These are phyloP conservation scores for Eucalyptus pauciflora DNA, from an alignment of 345 rosid genomes.

Conservation along the genomic window DNA sequence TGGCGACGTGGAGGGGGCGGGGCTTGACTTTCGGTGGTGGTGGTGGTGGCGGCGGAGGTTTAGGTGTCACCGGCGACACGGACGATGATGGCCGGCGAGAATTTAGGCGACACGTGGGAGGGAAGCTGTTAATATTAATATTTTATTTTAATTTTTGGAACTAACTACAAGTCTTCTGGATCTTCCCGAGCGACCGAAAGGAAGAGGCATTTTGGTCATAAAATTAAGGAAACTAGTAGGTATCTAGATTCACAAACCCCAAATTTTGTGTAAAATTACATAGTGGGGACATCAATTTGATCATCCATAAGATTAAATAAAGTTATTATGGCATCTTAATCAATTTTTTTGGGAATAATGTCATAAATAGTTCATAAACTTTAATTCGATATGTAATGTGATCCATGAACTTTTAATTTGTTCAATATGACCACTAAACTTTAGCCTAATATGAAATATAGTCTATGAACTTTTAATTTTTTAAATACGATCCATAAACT, in stretches of 20 bases:
- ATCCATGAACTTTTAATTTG: fast-evolving
- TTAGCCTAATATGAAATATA: fast-evolving
- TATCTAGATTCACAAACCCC: not conserved
- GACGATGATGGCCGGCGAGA: not conserved
- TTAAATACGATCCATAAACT: too few relatives aligned
- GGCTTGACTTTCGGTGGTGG: not conserved
- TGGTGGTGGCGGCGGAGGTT: not conserved
- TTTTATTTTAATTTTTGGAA: not conserved
- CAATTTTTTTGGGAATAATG: not conserved
- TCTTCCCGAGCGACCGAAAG: not conserved
- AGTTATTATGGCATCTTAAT: not conserved
- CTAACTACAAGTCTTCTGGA: not conserved
- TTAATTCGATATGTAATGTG: too few relatives aligned
- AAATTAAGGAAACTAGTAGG: not conserved
- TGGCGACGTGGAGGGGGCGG: not conserved
- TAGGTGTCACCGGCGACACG: not conserved
- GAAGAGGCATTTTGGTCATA: not conserved
- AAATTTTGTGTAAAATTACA: not conserved
- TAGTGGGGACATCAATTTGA: not conserved
- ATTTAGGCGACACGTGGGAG: not conserved
- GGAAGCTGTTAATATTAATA: too few relatives aligned
- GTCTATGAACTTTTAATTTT: too few relatives aligned
- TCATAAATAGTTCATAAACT: fast-evolving
- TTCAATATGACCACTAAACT: fast-evolving
- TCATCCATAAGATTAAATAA: not conserved